Evolutionary conservation across 805 yeast species (phyloP).

Genomic region (Hanseniaspora taiwanica): DNA sequence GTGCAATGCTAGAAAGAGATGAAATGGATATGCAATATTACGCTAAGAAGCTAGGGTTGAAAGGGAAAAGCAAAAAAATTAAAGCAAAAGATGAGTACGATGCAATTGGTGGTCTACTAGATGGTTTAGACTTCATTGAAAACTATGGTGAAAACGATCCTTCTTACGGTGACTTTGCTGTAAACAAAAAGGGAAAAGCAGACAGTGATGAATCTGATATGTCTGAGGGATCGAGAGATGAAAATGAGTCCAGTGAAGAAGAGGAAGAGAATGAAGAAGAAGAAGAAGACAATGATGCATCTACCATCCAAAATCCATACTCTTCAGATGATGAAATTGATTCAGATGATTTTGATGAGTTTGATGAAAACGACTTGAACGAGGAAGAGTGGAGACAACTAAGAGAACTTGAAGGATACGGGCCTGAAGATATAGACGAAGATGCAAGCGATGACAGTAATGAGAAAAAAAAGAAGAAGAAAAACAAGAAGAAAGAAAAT

Average conservation of each 20-base stretch:
- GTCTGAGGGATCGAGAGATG: slow-evolving; percentile 18
- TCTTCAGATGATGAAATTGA: slow-evolving; percentile 30
- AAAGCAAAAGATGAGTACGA: slow-evolving; percentile 48
- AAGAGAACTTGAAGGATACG: slow-evolving; percentile 17
- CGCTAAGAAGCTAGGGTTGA: slow-evolving; percentile 67
- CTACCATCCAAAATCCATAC: slow-evolving; percentile 23
- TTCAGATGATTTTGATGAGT: slow-evolving; percentile 31
- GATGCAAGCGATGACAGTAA: slow-evolving; percentile 11
- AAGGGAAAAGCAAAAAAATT: slow-evolving; percentile 38
- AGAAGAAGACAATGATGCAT: slow-evolving; percentile 11
- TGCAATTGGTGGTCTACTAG: slow-evolving; percentile 68
- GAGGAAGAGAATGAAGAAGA: slow-evolving; percentile 15
- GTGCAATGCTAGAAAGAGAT: slow-evolving; percentile 39
- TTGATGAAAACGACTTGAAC: slow-evolving; percentile 26
- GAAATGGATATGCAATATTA: slow-evolving; percentile 73
- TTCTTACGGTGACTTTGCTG: slow-evolving; percentile 19
- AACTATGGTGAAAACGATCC: slow-evolving; percentile 22
- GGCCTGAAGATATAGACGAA: slow-evolving; percentile 14
- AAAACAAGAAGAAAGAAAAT: slow-evolving; percentile 38
- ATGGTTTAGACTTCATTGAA: slow-evolving; percentile 40
- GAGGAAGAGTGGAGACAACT: slow-evolving; percentile 24
- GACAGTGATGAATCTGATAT: slow-evolving; percentile 15
- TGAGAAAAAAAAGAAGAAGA: slow-evolving; percentile 1
- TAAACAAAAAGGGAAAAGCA: slow-evolving; percentile 5
- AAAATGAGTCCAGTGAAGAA: slow-evolving; percentile 17